Evolutionary conservation across 192 early-diverging fungal genomes (phyloP).

Genomic region (Rhizoclosmatium globosum): DNA sequence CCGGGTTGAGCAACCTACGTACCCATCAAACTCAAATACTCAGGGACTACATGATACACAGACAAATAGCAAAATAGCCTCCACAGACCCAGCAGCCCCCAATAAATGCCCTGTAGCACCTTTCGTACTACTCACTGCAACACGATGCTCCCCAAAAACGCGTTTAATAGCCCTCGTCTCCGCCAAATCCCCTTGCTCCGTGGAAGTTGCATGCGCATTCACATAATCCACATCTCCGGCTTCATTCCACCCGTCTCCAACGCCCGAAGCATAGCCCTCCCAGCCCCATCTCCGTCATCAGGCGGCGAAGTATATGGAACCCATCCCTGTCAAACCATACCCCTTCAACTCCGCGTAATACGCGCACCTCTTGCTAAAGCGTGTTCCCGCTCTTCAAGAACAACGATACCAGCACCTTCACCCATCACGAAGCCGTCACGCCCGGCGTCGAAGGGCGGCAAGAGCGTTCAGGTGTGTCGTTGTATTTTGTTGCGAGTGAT

Average conservation of each 20-base stretch:
- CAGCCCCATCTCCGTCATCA: slow-evolving; percentile 83
- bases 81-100: slow-evolving; percentile 94
- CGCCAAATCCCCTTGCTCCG: slow-evolving; percentile 81
- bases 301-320: slow-evolving; percentile 93
- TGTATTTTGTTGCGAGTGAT: slow-evolving; percentile 83
- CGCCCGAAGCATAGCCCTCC: slow-evolving; percentile 86
- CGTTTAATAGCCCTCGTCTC: slow-evolving; percentile 86
- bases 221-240: slow-evolving; percentile 81
- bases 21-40: background rate
- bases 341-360: slow-evolving; percentile 92
- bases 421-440: slow-evolving; percentile 95
- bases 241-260: slow-evolving; percentile 67
- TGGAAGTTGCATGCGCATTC: slow-evolving; percentile 96
- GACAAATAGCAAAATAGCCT: slow-evolving; percentile 92
- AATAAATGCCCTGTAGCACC: slow-evolving; percentile 92
- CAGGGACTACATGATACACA: slow-evolving; percentile 61
- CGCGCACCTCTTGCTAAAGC: slow-evolving; percentile 82
- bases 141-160: slow-evolving; percentile 62
- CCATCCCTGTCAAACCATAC: slow-evolving; percentile 93
- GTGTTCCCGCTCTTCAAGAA: slow-evolving; percentile 91
- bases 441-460: slow-evolving; percentile 88
- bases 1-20: background rate
- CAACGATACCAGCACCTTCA: slow-evolving; percentile 88
- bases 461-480: slow-evolving; percentile 78
- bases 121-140: slow-evolving; percentile 90